Evolutionary conservation across 148 eudicot genomes (phyloP), one percentile per base, ranked within the genome.

Genomic region (Fallopia convolvulus): DNA sequence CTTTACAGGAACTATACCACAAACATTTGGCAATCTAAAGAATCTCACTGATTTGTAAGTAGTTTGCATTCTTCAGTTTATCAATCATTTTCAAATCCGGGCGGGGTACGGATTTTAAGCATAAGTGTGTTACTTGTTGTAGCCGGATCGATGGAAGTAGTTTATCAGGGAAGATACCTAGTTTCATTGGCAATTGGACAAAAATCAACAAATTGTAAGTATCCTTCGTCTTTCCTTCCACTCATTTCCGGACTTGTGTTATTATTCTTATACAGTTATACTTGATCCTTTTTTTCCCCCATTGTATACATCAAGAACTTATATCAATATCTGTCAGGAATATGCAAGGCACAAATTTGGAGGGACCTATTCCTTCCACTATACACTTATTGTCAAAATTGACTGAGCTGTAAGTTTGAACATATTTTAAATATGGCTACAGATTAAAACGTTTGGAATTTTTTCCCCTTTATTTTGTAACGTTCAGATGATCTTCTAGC

Each of bases 291-390:
- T 8, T 61, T 55, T 61, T 11, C 15, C 3, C 14, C n/a, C n/a
- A n/a, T 8, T 8, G 0, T 61, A 33, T 63, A 3, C 41, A 26
- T 18, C 4, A 2, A 32, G 4, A 63, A 40, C 72, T 44, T 20
- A 6, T 60, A 0, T 17, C 36, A 70, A 21, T 78, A 46, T 63
- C 39, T 78, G 76, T 75, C 83, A 93, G 98, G 79, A 81, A 90
- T 83, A 66, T 94, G 85, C 93, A 89, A 82, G 98, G 98, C 50
- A 87, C 98, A 17, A 76, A 85, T 42, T 70, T 89, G 90, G 85
- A 87, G 84, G 97, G 97, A 70, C 95, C 98, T 5, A 87, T 94
- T 82, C 98, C 98, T 74, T 74, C 83, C 55, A 81, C 82, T 68
- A 77, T 92, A 58, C 83, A 91, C 41, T 47, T 8, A 49, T 74